Evolutionary conservation across 1,284 basidiomycete species (phyloP).

Genomic region (Naganishia sp.): DNA sequence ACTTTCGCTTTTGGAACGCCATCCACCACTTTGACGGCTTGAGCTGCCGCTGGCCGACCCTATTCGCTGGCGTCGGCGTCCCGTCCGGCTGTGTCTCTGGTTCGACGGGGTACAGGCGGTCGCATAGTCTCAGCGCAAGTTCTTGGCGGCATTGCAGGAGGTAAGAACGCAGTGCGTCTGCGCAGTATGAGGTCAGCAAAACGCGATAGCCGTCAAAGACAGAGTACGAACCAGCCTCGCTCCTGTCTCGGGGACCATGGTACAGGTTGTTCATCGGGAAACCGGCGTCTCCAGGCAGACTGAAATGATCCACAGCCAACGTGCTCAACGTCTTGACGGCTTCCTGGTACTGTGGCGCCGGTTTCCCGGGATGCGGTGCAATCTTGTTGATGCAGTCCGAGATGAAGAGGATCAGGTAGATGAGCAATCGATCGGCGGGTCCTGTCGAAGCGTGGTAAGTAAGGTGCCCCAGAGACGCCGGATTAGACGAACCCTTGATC

Average conservation of each 20-base stretch:
- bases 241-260: constrained; percentile 71
- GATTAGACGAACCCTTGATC: constrained; percentile 70
- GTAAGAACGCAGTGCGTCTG: constrained; percentile 72
- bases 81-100: constrained; percentile 49
- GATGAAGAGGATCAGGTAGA: constrained; percentile 96
- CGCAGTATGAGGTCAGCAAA: background rate
- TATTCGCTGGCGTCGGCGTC: constrained; percentile 68
- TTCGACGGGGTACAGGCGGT: constrained; percentile 70
- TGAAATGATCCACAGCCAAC: constrained; percentile 86
- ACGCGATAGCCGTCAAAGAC: background rate
- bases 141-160: constrained; percentile 91
- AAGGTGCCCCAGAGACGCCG: background rate
- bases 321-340: constrained; percentile 87
- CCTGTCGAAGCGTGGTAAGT: constrained; percentile 51
- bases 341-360: constrained; percentile 71
- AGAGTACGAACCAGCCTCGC: constrained; percentile 74
- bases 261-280: constrained; percentile 95
- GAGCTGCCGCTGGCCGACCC: constrained; percentile 44
- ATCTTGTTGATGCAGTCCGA: constrained; percentile 95
- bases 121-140: constrained; percentile 78
- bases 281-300: constrained; percentile 92
- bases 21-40: constrained; percentile 99
- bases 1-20: constrained; percentile 89
- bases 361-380: constrained; percentile 57
- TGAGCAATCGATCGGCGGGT: constrained; percentile 90